Evolutionary conservation across 768 basidiomycete genomes (phyloP).

Genomic region (Hericium erinaceus): DNA sequence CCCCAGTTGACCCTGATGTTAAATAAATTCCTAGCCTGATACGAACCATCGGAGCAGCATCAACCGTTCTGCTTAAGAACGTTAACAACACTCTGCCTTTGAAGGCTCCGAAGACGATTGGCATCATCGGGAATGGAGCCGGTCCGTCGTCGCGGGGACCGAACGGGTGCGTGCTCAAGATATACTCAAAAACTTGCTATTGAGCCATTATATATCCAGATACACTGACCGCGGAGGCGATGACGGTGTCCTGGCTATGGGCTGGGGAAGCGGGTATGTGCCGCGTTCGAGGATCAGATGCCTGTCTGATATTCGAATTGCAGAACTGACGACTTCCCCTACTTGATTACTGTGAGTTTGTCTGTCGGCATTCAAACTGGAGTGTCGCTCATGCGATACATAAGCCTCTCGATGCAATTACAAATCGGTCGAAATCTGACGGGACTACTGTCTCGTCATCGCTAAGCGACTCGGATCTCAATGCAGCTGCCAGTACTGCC

Average conservation of each 20-base stretch:
- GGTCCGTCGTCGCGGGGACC: constrained; percentile 41
- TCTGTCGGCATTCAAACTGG: background rate
- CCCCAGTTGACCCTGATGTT: background rate
- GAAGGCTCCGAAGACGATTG: constrained; percentile 37
- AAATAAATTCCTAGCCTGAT: constrained; percentile 26
- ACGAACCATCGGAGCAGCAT: constrained; percentile 49
- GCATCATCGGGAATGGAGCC: constrained; percentile 50
- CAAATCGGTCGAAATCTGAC: background rate
- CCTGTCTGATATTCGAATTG: background rate
- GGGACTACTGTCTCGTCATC: background rate
- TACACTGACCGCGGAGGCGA: constrained; percentile 45
- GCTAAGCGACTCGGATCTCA: background rate
- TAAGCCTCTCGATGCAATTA: constrained; percentile 1
- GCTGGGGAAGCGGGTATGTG: constrained; percentile 29
- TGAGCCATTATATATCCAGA: constrained; percentile 13
- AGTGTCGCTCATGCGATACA: background rate
- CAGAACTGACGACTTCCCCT: constrained; percentile 2
- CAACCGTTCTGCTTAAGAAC: constrained; percentile 59
- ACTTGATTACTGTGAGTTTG: background rate
- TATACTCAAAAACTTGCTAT: background rate
- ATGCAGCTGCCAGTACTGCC: constrained; percentile 5
- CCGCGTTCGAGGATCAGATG: background rate
- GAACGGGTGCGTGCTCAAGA: constrained; percentile 31
- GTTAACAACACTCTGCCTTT: constrained; percentile 34
- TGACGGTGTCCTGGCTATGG: constrained; percentile 54